Base-by-base conservation (phyloP, 495 filamentous ascomycete species). In the Monascus purpureus region DNA sequence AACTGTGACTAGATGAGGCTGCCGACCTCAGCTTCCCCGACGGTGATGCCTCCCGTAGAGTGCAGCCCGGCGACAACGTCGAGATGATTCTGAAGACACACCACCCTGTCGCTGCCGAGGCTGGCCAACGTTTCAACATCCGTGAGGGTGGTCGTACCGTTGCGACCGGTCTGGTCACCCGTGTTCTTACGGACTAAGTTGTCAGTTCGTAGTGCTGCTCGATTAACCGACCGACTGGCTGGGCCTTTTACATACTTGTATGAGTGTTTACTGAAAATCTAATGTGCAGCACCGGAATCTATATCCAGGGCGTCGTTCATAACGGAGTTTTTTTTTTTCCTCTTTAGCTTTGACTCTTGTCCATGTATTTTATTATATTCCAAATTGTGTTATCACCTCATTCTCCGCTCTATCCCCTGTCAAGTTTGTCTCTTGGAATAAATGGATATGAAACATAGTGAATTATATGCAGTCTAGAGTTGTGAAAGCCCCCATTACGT, bases 21-120 rank as follows among this genome's bases (percentile, higher is more conserved):
- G 75, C 72, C 49, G 66, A 72, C 15, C 73, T 97, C 35, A 67
- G 60, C 48, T 92, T 86, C 79, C 81, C 83, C 33, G 84, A 82
- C 36, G 85, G 77, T 33, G 73, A 82, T 46, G 57, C 69, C 35
- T 61, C 58, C 48, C 80, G 75, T 61, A 76, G 86, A 63, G 78
- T 93, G 53, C 86, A 90, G 83, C 90, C 90, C 33, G 90, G 90
- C 51, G 90, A 97, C 72, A 97, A 97, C 65, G 77, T 90, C 42
- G 92, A 96, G 73, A 90, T 97, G 83, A 57, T 82, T 38, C 80
- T 80, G 60, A 65, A 72, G 39, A 75, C 92, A 40, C 66, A 80
- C 63, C 60, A 75, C 47, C 84, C 92, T 29, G 61, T 92, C 42
- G 90, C 87, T 34, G 50, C 93, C 32, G 92, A 96, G 61, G 57